These are phyloP conservation scores for Chytriomyces sp. DNA, from an alignment of 192 early-diverging fungal species.

Conservation along the genomic window DNA sequence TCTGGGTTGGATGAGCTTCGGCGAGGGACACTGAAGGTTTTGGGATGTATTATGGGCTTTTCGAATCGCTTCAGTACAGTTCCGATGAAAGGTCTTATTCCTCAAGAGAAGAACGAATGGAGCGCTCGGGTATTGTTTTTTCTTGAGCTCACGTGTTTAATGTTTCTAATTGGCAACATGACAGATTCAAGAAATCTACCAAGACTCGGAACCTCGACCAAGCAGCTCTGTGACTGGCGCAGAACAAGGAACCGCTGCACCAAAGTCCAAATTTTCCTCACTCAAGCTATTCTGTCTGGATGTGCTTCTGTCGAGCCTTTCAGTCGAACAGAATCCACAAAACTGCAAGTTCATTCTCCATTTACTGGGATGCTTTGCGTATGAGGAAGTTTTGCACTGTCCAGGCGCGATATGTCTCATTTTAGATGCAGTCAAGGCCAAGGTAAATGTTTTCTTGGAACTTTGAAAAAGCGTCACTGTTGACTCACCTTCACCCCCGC, in stretches of 20 bases:
- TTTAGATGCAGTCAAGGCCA: slow-evolving; percentile 76
- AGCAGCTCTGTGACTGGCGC: too few species aligned
- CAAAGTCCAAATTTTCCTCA: slow-evolving; percentile 32
- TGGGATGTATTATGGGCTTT: slow-evolving; percentile 68
- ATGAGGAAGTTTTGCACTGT: slow-evolving; percentile 77
- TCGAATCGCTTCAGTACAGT: slow-evolving; percentile 76
- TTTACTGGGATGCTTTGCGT: slow-evolving; percentile 70
- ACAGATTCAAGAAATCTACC: too few species aligned
- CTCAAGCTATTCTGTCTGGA: slow-evolving; percentile 74
- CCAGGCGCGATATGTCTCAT: slow-evolving; percentile 72
- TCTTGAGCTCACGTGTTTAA: neutral
- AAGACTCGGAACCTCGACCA: too few species aligned
- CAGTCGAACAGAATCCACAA: slow-evolving; percentile 64
- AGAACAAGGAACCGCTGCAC: too few species aligned
- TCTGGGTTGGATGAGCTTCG: slow-evolving; percentile 68
- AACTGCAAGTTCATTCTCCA: slow-evolving; percentile 73
- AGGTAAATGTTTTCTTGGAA: slow-evolving; percentile 6
- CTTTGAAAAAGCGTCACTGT: too few species aligned
- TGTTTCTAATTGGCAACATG: neutral
- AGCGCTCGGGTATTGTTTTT: slow-evolving; percentile 23
- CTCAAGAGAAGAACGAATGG: slow-evolving; percentile 31
- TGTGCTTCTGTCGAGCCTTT: slow-evolving; percentile 68
- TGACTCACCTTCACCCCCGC: too few species aligned
- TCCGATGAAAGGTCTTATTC: slow-evolving; percentile 11
- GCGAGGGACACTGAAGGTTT: slow-evolving; percentile 65